phyloP scores from a whole-genome alignment of 1,139 yeast species.

The Debaryomyces sp. region DNA sequence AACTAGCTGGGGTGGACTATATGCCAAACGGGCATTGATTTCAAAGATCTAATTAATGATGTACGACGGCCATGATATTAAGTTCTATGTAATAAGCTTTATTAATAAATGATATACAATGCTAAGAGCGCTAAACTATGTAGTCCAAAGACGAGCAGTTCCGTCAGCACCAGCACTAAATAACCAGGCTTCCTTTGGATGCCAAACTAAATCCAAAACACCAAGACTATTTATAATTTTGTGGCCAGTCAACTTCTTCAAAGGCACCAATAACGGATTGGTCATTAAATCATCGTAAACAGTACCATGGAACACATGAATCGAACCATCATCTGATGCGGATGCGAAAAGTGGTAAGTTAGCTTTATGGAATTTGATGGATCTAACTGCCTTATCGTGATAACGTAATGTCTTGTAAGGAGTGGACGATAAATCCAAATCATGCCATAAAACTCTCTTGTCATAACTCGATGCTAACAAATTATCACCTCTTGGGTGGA shows the following conservation, averaged over 20 bases:
- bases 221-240: constrained; percentile 79
- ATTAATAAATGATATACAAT: constrained; percentile 1
- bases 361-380: constrained; percentile 83
- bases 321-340: constrained; percentile 93
- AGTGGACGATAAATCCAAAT: constrained; percentile 81
- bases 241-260: constrained; percentile 95
- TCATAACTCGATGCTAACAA: constrained; percentile 91
- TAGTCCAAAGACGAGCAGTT: constrained; percentile 95
- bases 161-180: constrained; percentile 99
- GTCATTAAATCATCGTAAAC: constrained; percentile 96
- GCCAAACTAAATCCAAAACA: constrained; percentile 91
- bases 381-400: constrained; percentile 92
- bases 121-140: constrained; percentile 30
- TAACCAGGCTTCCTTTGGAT: constrained; percentile 98
- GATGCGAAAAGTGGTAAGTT: constrained; percentile 89
- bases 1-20: constrained; percentile 3
- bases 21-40: neutral
- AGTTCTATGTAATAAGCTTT: neutral
- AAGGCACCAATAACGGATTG: constrained; percentile 93
- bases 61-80: neutral
- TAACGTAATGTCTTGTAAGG: constrained; percentile 96
- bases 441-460: constrained; percentile 97
- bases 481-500: constrained; percentile 96
- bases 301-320: constrained; percentile 95
- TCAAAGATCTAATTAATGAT: neutral